Base-by-base conservation (phyloP, 2,329 filamentous ascomycete genomes). In the Rachicladosporium sp. region DNA sequence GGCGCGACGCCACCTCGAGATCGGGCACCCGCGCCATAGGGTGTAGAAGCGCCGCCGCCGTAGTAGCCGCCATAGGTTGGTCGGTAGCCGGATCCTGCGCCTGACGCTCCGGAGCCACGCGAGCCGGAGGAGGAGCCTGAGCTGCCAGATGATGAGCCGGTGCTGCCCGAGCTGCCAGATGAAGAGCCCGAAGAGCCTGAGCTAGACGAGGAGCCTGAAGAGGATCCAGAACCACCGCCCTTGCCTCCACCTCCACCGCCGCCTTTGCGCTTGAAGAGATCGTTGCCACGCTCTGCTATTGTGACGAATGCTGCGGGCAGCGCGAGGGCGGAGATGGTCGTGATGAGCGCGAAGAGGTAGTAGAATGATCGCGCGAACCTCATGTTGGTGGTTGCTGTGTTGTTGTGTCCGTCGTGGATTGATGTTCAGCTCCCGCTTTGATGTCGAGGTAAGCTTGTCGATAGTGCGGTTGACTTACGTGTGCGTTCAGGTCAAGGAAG, bases 61-160 rank as follows among this genome's bases (percentile, higher is more conserved):
- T 86, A 87, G 57, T 71, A 82, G 30, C 76, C 75, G 34, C 74
- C 79, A 51, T 71, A 84, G n/a, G 34, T 33, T 9, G 33, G 49
- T 23, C 12, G 34, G 33, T 38, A 21, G 9, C 66, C 60, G 3
- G 78, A 78, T 6, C 51, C 37, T 10, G 43, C 41, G 4, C 47
- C 31, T 10, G 53, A 57, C 11, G 60, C 61, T 30, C 45, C 50
- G 8, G 48, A 40, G 10, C 29, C 30, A 15, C 35, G 44, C 21
- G 48, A 42, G 8, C 49, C 37, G 11, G 51, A 46, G 30, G 41
- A 39, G 35, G 43, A 48, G 10, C 38, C 29, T 11, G 42, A 46
- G 11, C 39, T 46, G 15, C 43, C 38, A 30, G 40, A 38, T 9
- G 45, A 44, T 12, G 42, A 44, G 11, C 47, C 46, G 10, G 46